Evolutionary conservation across 441 rosid genomes (phyloP).

Genomic region (Croton setiger): DNA sequence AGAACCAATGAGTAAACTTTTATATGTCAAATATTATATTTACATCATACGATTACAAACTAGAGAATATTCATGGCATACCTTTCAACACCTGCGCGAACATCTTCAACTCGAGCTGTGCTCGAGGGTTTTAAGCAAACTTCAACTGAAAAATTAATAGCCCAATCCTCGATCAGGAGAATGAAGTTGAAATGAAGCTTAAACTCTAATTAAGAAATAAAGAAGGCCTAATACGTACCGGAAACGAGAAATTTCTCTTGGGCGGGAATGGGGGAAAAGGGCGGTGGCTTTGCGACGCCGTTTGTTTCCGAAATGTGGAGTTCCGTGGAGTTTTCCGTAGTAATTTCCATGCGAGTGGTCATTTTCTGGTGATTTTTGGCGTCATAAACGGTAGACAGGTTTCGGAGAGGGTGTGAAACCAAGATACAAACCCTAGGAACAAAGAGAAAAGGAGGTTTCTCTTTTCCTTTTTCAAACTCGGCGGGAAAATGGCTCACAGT

Average conservation of each 20-base stretch:
- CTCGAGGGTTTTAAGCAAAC: constrained; percentile 86
- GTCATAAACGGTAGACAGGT: background rate
- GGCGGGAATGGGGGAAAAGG: constrained; percentile 31
- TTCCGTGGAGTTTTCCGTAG: constrained; percentile 28
- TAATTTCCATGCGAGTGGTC: constrained; percentile 75
- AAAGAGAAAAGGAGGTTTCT: background rate
- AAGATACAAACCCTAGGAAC: constrained; percentile 21
- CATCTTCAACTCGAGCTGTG: constrained; percentile 66
- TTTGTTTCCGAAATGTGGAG: constrained; percentile 29
- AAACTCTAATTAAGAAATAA: background rate
- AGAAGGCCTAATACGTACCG: constrained; percentile 31
- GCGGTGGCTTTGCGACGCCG: constrained; percentile 25
- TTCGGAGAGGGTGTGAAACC: too few relatives aligned
- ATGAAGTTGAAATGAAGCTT: constrained; percentile 3
- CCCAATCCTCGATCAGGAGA: background rate
- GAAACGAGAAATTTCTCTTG: constrained; percentile 60
- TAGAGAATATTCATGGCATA: constrained; percentile 8
- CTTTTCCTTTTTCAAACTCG: background rate
- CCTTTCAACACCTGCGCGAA: constrained; percentile 70
- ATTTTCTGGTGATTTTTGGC: constrained; percentile 19
- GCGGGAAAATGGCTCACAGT: constrained; percentile 33
- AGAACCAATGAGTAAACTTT: background rate
- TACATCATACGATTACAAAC: background rate
- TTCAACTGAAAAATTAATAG: constrained; percentile 48
- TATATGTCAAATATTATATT: background rate